These are phyloP conservation scores for Borovskyia barvae DNA, from an alignment of 208 protist genomes.

Conservation along the genomic window DNA sequence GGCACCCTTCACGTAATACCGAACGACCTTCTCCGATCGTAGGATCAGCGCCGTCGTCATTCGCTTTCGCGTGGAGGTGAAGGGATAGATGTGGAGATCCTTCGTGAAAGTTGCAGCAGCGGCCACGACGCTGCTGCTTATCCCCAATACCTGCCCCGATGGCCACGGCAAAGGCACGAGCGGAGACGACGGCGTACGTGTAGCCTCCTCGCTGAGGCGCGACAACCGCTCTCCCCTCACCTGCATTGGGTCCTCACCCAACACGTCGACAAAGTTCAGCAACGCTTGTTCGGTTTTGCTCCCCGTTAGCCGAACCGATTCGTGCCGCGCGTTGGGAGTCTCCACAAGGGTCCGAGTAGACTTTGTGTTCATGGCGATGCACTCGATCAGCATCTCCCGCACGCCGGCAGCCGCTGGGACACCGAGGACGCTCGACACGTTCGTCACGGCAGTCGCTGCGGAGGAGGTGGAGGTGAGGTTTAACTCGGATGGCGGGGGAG, in stretches of 20 bases:
- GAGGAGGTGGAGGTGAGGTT: not conserved
- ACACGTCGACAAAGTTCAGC: constrained; percentile 28
- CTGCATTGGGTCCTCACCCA: constrained; percentile 23
- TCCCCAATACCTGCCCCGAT: constrained; percentile 21
- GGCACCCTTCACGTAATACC: constrained; percentile 67
- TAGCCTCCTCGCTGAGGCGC: constrained; percentile 27
- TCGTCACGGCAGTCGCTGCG: not conserved
- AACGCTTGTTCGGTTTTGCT: constrained; percentile 78
- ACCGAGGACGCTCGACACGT: constrained; percentile 25
- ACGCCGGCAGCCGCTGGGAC: constrained; percentile 4
- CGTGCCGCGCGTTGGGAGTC: constrained; percentile 38
- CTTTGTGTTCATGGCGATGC: constrained; percentile 65
- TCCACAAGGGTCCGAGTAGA: constrained; percentile 30
- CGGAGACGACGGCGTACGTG: constrained; percentile 47
- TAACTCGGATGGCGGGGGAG: not conserved
- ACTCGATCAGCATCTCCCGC: constrained; percentile 51
- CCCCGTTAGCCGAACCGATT: constrained; percentile 35
- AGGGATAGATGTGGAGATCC: constrained; percentile 57
- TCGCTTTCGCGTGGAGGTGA: constrained; percentile 76
- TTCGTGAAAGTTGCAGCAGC: constrained; percentile 16
- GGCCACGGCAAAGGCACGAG: constrained; percentile 59
- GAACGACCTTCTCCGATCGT: constrained; percentile 30
- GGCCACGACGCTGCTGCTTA: constrained; percentile 10
- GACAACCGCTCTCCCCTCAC: constrained; percentile 28
- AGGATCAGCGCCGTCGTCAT: constrained; percentile 65